Evolutionary conservation across 2,329 filamentous ascomycete species (phyloP).

Genomic region (Pseudogymnoascus sp.): DNA sequence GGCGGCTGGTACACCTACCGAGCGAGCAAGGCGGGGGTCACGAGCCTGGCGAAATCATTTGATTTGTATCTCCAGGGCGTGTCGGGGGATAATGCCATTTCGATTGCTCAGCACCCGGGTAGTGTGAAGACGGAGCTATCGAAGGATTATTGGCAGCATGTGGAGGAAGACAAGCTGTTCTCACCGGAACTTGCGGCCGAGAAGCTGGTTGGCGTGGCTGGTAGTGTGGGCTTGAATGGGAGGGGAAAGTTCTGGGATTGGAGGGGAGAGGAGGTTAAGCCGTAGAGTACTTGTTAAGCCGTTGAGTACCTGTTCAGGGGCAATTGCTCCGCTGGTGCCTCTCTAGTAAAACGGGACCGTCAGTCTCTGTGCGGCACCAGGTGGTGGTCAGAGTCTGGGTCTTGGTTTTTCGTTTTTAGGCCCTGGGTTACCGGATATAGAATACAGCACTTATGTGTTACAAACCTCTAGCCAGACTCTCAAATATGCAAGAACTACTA

Average conservation of each 20-base stretch:
- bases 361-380: too few relatives aligned
- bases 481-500: not conserved
- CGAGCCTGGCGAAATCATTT: conserved; percentile 60
- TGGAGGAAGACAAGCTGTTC: conserved; percentile 55
- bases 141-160: conserved; percentile 60
- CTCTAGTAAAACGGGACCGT: too few relatives aligned
- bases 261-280: conserved; percentile 51
- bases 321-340: not conserved
- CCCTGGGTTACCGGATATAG: not conserved
- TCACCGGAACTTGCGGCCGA: conserved; percentile 57
- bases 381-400: too few relatives aligned
- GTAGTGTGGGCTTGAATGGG: conserved; percentile 36
- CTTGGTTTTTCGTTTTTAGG: not conserved
- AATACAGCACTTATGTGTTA: not conserved
- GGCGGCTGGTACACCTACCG: conserved; percentile 82
- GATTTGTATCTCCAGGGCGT: conserved; percentile 55
- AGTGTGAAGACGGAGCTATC: conserved; percentile 71
- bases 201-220: conserved; percentile 52
- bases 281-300: not conserved
- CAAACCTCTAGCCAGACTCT: not conserved
- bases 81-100: conserved; percentile 54
- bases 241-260: conserved; percentile 63
- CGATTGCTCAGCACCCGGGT: conserved; percentile 67
- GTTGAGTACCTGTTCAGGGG: not conserved
- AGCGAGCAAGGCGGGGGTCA: conserved; percentile 66